A percentile compares a stretch with the other conserved stretches of the same genome.
Evolutionary conservation across 805 yeast genomes (phyloP).

Genomic region (Saccharomycopsis sp.): DNA sequence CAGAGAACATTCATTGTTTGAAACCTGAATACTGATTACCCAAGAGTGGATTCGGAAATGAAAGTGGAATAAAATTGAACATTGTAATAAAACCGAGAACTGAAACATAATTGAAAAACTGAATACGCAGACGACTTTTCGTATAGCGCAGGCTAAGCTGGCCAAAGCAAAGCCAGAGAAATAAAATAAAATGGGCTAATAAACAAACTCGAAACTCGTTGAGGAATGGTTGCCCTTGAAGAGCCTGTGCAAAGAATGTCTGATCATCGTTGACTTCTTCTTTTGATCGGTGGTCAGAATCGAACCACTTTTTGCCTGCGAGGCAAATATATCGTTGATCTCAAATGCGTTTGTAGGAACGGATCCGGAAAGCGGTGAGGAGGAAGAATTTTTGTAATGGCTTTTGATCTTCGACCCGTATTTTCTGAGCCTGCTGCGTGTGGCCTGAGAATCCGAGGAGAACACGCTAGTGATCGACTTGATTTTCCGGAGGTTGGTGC

Average conservation of each 20-base stretch:
- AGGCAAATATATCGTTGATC: background rate
- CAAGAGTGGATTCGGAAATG: background rate
- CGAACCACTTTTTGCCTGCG: background rate
- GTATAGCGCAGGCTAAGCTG: background rate
- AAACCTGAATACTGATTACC: background rate
- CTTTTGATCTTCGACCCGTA: background rate
- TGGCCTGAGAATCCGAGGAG: background rate
- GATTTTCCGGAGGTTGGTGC: background rate
- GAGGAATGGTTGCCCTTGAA: constrained; percentile 1
- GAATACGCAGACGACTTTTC: background rate
- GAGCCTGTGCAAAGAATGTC: background rate
- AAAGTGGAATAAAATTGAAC: background rate
- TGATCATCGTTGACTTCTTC: background rate
- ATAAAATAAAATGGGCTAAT: background rate
- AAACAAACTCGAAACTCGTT: background rate
- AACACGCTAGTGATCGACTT: background rate
- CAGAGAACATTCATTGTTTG: no score
- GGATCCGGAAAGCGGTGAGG: background rate
- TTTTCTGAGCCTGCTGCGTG: background rate
- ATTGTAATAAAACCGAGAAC: background rate
- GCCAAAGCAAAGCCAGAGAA: background rate
- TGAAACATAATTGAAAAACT: background rate
- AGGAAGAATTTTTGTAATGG: background rate
- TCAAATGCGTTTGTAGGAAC: background rate
- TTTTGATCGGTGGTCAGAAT: background rate